A percentile compares a stretch with the other conserved stretches of the same genome.
phyloP scores from a whole-genome alignment of 805 yeast species.

The Ogataea pignaliae region DNA sequence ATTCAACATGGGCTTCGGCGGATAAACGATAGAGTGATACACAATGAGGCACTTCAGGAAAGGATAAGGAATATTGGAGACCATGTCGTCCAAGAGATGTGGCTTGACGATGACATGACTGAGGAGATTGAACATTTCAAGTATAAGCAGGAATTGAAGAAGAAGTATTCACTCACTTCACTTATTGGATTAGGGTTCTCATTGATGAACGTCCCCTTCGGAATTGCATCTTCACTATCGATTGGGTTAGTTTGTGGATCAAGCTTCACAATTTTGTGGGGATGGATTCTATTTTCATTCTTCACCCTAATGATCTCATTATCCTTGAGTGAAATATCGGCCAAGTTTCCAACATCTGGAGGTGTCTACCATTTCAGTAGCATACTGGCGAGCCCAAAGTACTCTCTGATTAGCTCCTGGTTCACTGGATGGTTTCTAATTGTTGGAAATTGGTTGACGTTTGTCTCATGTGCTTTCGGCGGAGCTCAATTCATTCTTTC shows the following conservation, averaged over 20 bases:
- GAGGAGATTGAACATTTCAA: slow-evolving; percentile 68
- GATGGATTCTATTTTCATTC: slow-evolving; percentile 64
- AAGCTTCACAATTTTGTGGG: slow-evolving; percentile 69
- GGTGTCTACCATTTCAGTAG: slow-evolving; percentile 77
- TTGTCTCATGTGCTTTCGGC: slow-evolving; percentile 67
- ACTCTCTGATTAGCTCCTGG: slow-evolving; percentile 64
- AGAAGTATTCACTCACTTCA: slow-evolving; percentile 64
- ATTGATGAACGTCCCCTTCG: slow-evolving; percentile 78
- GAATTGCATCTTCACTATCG: slow-evolving; percentile 68
- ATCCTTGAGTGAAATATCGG: slow-evolving; percentile 71
- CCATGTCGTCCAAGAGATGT: slow-evolving; percentile 29
- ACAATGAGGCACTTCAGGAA: slow-evolving; percentile 13
- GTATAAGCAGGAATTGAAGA: slow-evolving; percentile 66
- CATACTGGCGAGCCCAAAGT: slow-evolving; percentile 54
- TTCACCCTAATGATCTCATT: slow-evolving; percentile 62
- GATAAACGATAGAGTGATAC: slow-evolving; percentile 24
- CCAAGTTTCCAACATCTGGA: slow-evolving; percentile 73
- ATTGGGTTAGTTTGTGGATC: slow-evolving; percentile 75
- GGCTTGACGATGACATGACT: slow-evolving; percentile 40
- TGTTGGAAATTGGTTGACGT: slow-evolving; percentile 75
- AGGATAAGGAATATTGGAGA: slow-evolving; percentile 23
- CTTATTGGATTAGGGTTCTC: slow-evolving; percentile 77
- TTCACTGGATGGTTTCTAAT: slow-evolving; percentile 73
- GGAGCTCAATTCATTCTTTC: slow-evolving; percentile 73
- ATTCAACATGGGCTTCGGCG: slow-evolving; percentile 19